Conservation (phyloP, 1,284 basidiomycete genomes). For the Naganishia sp. region DNA sequence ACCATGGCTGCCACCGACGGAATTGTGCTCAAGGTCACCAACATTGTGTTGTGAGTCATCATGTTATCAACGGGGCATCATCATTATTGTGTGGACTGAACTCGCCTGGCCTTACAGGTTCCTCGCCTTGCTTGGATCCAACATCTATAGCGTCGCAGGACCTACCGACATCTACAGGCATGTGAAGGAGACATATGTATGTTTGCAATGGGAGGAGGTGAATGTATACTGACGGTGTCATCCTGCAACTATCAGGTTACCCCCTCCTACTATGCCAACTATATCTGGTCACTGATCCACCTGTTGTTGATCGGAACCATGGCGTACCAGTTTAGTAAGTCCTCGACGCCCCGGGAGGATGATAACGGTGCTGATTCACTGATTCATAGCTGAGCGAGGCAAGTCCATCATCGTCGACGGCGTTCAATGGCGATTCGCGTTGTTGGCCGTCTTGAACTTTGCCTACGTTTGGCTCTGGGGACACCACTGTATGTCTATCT, state of each 20-base stretch:
- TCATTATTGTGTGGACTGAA: conserved; percentile 7
- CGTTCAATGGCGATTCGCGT: conserved; percentile 82
- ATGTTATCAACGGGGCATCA: background rate
- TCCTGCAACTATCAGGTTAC: conserved; percentile 58
- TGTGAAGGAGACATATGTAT: conserved; percentile 72
- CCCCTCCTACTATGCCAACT: conserved; percentile 70
- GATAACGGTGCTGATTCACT: background rate
- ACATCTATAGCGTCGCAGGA: conserved; percentile 77
- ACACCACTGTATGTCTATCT: conserved; percentile 41
- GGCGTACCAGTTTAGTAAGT: conserved; percentile 75
- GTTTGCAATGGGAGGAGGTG: background rate
- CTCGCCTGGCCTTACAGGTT: conserved; percentile 60
- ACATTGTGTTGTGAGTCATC: conserved; percentile 57
- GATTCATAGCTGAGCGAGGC: conserved; percentile 55
- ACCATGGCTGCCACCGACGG: conserved; percentile 60
- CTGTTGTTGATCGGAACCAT: conserved; percentile 80
- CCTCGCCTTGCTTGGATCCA: conserved; percentile 73
- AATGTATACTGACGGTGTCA: too few species aligned
- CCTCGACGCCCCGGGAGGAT: background rate
- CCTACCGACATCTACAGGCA: conserved; percentile 63
- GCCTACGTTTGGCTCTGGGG: conserved; percentile 83
- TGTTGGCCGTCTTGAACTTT: conserved; percentile 78
- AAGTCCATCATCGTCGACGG: conserved; percentile 80
- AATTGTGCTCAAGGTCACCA: conserved; percentile 77
- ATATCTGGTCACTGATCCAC: conserved; percentile 62